These are phyloP conservation scores for Strigomonas culicis DNA, from an alignment of 208 protist genomes.

Conservation along the genomic window DNA sequence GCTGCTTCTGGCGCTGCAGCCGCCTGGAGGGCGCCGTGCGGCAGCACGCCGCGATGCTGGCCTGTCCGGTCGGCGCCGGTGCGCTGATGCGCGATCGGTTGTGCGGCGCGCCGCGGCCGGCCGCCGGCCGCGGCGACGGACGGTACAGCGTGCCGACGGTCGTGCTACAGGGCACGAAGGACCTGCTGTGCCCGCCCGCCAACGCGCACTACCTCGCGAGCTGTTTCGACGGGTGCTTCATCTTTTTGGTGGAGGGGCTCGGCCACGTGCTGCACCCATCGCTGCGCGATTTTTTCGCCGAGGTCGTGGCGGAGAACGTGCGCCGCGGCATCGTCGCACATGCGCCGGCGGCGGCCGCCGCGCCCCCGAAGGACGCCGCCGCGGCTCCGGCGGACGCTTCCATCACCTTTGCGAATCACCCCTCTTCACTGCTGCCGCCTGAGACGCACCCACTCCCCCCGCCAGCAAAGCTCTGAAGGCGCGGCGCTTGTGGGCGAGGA, in stretches of 20 bases:
- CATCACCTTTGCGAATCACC: no score
- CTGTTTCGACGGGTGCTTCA: conserved; percentile 31
- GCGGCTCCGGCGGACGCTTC: no score
- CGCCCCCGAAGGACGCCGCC: no score
- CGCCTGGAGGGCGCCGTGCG: conserved; percentile 37
- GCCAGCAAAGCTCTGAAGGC: no score
- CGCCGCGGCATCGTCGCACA: conserved; percentile 16
- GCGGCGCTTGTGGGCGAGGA: no score
- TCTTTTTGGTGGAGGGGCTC: conserved; percentile 45
- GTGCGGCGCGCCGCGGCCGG: conserved; percentile 17
- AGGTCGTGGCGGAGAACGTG: conserved; percentile 25
- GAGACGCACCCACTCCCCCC: no score
- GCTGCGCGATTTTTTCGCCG: conserved; percentile 19
- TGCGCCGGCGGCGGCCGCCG: no score
- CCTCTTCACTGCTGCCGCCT: no score
- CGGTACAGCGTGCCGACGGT: conserved; percentile 34
- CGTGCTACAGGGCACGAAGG: conserved; percentile 65
- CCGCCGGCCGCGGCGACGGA: not conserved
- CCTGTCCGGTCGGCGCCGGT: conserved; percentile 29
- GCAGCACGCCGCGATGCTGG: conserved; percentile 61
- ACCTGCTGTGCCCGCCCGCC: conserved; percentile 39
- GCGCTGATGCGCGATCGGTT: conserved; percentile 24
- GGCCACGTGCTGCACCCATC: conserved; percentile 58
- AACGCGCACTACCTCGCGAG: conserved; percentile 45
- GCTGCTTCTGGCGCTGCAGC: conserved; percentile 39